phyloP scores from a whole-genome alignment of 345 rosid genomes.

The Trapa incisa region DNA sequence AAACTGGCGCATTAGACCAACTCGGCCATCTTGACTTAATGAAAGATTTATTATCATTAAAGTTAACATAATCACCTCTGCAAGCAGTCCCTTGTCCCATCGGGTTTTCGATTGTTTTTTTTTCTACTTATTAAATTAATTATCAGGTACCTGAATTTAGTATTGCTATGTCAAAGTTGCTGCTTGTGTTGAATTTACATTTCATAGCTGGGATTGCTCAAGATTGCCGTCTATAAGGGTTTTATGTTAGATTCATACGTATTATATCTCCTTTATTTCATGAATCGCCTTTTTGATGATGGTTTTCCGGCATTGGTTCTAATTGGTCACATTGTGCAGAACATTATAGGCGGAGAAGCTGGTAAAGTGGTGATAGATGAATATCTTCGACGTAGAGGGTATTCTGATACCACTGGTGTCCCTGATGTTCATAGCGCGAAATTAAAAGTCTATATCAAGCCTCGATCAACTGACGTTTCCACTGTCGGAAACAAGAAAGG shows the following conservation, averaged over 20 bases:
- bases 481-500: conserved; percentile 38
- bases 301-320: not conserved
- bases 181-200: not conserved
- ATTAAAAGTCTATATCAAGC: conserved; percentile 67
- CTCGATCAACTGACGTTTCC: conserved; percentile 34
- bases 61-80: too few relatives aligned
- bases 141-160: not conserved
- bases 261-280: too few relatives aligned
- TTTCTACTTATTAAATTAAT: not conserved
- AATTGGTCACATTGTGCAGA: conserved; percentile 25
- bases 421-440: conserved; percentile 32
- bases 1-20: conserved; percentile 96
- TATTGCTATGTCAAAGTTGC: not conserved
- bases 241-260: not conserved
- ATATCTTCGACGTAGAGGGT: conserved; percentile 61
- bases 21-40: conserved; percentile 84
- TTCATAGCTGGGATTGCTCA: not conserved
- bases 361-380: conserved; percentile 63
- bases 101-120: not conserved
- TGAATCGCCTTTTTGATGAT: too few relatives aligned
- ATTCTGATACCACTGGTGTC: conserved; percentile 20
- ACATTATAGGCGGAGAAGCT: conserved; percentile 62
- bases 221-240: not conserved
- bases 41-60: too few relatives aligned
- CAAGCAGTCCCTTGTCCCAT: not conserved